phyloP scores from a whole-genome alignment of 306 rosid genomes.

The Vigna nakashimae region DNA sequence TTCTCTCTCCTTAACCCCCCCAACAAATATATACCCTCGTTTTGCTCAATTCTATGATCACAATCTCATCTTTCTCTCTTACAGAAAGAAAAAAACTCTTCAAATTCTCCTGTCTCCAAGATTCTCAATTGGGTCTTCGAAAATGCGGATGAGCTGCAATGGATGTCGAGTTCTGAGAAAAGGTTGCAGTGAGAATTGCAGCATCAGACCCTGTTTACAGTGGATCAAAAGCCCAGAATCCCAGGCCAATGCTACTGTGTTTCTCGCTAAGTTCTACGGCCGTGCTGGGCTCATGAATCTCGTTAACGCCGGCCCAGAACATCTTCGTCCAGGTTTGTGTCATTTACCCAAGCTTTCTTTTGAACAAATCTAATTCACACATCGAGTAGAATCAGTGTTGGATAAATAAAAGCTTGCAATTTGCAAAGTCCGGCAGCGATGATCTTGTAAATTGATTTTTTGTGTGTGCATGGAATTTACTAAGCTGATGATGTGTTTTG shows the following conservation, averaged over 20 bases:
- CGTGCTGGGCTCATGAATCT: conserved; percentile 99
- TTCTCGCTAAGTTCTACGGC: conserved; percentile 93
- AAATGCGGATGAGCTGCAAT: conserved; percentile 99
- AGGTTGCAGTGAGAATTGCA: conserved; percentile 93
- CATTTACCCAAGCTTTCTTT: not conserved
- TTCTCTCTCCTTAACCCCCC: not conserved
- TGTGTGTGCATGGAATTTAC: not conserved
- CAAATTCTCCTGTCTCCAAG: not conserved
- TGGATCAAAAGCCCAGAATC: conserved; percentile 97
- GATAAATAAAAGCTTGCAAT: too few species aligned
- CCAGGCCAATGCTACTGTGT: conserved; percentile 95
- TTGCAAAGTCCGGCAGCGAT: too few species aligned
- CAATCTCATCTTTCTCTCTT: not conserved
- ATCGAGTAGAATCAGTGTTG: not conserved
- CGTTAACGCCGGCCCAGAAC: conserved; percentile 92
- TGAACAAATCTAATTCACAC: not conserved
- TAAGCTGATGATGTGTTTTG: not conserved
- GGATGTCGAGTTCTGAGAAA: conserved; percentile 91
- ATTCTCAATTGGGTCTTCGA: conserved; percentile 24
- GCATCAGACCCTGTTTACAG: conserved; percentile 88
- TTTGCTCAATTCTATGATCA: conserved; percentile 1
- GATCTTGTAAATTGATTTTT: too few species aligned
- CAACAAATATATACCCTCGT: conserved; percentile 36
- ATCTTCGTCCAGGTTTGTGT: conserved; percentile 85
- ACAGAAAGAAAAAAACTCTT: conserved; percentile 2